Percentiles rank a stretch among this genome's conserved stretches.
These are phyloP conservation scores for Dillenia suffruticosa DNA, from an alignment of 164 flowering plant species.

Conservation along the genomic window DNA sequence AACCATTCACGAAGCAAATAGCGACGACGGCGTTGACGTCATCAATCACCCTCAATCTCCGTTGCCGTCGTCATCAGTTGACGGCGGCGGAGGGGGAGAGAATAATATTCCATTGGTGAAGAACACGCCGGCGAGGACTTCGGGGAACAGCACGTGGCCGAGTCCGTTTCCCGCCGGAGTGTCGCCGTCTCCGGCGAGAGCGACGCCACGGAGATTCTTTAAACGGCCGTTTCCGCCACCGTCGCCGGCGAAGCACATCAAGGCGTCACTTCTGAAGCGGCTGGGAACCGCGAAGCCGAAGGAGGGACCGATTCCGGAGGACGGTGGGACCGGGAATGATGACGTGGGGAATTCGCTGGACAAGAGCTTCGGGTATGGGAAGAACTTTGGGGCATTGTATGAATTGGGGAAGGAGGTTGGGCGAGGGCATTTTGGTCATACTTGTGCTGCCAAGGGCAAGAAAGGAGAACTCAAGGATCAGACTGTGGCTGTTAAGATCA, in stretches of 20 bases:
- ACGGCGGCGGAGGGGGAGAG: conserved; percentile 8
- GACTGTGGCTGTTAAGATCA: conserved; percentile 84
- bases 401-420: conserved; percentile 94
- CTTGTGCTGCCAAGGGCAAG: conserved; percentile 71
- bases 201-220: conserved; percentile 73
- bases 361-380: conserved; percentile 84
- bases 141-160: conserved; percentile 59
- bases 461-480: conserved; percentile 87
- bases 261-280: conserved; percentile 71
- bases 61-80: conserved; percentile 17
- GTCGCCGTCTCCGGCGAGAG: conserved; percentile 64
- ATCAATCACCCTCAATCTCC: conserved; percentile 17
- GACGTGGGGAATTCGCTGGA: conserved; percentile 50
- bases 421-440: conserved; percentile 97
- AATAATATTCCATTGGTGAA: conserved; percentile 11
- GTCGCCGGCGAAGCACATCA: conserved; percentile 96
- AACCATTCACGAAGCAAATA: conserved; percentile 28
- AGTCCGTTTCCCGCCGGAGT: conserved; percentile 83
- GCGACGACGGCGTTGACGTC: conserved; percentile 13
- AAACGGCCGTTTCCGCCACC: conserved; percentile 90
- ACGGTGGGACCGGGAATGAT: conserved; percentile 19
- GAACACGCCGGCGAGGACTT: conserved; percentile 43
- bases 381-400: conserved; percentile 83
- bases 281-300: conserved; percentile 60
- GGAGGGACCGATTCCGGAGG: conserved; percentile 88